Evolutionary conservation across 179 eudicot species (phyloP).

Genomic region (Silene coronaria): DNA sequence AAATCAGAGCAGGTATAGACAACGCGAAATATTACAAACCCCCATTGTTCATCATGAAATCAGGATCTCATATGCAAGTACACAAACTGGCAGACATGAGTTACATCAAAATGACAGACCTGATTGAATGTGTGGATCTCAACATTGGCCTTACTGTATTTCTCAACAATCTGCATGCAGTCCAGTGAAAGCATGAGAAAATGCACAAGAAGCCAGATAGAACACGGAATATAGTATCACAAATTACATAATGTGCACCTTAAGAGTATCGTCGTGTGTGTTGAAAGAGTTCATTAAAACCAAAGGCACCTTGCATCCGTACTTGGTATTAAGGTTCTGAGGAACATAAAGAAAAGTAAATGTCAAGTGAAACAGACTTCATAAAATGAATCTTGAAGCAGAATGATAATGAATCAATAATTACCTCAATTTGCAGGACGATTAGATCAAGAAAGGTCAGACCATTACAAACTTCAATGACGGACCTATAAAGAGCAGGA

Average conservation of each 20-base stretch:
- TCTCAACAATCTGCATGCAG: conserved; percentile 69
- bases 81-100: conserved; percentile 1
- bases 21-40: neutral
- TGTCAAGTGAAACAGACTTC: neutral
- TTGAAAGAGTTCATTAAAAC: conserved; percentile 96
- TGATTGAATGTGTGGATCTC: conserved; percentile 95
- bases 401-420: neutral
- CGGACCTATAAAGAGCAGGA: conserved; percentile 43
- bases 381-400: neutral
- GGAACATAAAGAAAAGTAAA: conserved; percentile 3
- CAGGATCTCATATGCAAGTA: neutral
- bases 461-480: conserved; percentile 92
- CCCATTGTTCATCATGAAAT: neutral
- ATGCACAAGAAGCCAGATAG: conserved; percentile 3
- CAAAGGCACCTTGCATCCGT: conserved; percentile 89
- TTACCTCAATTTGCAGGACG: conserved; percentile 89
- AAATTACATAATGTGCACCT: conserved; percentile 38
- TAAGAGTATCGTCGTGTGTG: conserved; percentile 90
- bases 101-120: conserved; percentile 39
- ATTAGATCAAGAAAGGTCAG: conserved; percentile 88
- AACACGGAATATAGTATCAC: neutral
- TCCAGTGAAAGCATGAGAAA: conserved; percentile 15
- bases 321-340: conserved; percentile 68
- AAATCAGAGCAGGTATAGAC: conserved; percentile 9
- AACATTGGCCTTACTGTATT: conserved; percentile 60